phyloP scores from a whole-genome alignment of 192 early-diverging fungal genomes.

The Coemansia javaensis region DNA sequence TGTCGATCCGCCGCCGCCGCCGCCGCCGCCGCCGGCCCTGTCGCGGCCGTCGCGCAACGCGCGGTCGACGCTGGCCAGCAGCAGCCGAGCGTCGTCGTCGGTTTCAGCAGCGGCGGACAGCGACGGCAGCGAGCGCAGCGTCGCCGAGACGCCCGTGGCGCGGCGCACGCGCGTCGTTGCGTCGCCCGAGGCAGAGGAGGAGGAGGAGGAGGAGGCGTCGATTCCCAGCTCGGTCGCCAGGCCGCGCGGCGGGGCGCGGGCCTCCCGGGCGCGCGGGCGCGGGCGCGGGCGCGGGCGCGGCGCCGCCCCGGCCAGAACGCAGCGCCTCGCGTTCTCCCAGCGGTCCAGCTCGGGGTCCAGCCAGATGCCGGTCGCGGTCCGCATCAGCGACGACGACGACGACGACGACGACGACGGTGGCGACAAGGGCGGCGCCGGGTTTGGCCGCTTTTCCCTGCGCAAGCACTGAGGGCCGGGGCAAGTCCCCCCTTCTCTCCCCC shows the following conservation, averaged over 20 bases:
- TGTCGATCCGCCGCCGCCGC: not conserved
- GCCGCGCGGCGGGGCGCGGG: not conserved
- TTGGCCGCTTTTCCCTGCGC: slow-evolving; percentile 25
- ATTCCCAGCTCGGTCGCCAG: slow-evolving; percentile 1
- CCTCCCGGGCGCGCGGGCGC: too few relatives aligned
- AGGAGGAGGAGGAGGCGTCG: slow-evolving; percentile 2
- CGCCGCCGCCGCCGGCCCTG: not conserved
- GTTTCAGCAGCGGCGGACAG: not conserved
- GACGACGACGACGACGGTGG: slow-evolving; percentile 10
- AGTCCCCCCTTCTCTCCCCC: too few relatives aligned
- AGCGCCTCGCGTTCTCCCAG: slow-evolving; percentile 1
- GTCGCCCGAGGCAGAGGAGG: slow-evolving; percentile 3
- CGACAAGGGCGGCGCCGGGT: not conserved
- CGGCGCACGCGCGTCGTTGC: not conserved
- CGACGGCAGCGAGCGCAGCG: not conserved
- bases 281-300: slow-evolving; percentile 17
- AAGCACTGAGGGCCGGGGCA: slow-evolving; percentile 11
- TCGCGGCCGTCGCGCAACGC: slow-evolving; percentile 39
- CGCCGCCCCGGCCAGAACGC: not conserved
- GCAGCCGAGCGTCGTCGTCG: slow-evolving; percentile 1
- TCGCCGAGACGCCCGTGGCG: not conserved
- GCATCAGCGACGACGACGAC: slow-evolving; percentile 10
- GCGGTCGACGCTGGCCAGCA: slow-evolving; percentile 13
- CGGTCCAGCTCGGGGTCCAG: slow-evolving; percentile 8
- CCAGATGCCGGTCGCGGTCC: slow-evolving; percentile 16